Conservation (phyloP, 169 alveolate species). For the Plasmodium sp. region DNA sequence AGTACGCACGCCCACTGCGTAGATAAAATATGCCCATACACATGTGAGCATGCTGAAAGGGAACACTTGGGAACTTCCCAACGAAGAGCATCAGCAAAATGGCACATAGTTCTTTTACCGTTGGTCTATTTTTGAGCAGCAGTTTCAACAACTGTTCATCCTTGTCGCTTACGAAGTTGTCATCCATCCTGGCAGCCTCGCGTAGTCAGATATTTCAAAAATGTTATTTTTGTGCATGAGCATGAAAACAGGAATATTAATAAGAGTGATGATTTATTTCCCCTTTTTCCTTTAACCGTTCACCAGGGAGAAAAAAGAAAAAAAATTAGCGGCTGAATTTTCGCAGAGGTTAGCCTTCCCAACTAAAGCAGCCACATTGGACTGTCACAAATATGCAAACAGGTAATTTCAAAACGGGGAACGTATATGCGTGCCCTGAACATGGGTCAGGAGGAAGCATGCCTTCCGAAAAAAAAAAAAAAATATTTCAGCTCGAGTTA, state of each 20-base stretch:
- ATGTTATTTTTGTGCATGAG: background rate
- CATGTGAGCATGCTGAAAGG: background rate
- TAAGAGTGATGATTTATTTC: background rate
- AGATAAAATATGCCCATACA: background rate
- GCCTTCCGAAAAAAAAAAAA: background rate
- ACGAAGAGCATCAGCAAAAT: background rate
- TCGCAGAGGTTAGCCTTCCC: background rate
- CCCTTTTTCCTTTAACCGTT: background rate
- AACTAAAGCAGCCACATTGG: background rate
- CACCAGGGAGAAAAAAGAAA: background rate
- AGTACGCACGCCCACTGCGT: background rate
- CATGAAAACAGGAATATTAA: background rate
- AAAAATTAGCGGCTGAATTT: background rate
- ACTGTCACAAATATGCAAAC: background rate
- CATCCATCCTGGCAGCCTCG: conserved; percentile 47
- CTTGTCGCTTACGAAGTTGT: conserved; percentile 52
- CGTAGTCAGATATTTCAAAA: background rate
- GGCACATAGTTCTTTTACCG: conserved; percentile 10
- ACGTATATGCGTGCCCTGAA: background rate
- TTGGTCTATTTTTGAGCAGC: conserved; percentile 42
- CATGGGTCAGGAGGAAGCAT: background rate
- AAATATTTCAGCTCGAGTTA: background rate
- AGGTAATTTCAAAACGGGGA: background rate
- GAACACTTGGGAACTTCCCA: background rate
- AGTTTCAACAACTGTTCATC: conserved; percentile 65